Percentiles rank a stretch among this genome's conserved stretches.
These are phyloP conservation scores for Cryptococcus sp. DNA, from an alignment of 1,284 basidiomycete species.

Conservation along the genomic window DNA sequence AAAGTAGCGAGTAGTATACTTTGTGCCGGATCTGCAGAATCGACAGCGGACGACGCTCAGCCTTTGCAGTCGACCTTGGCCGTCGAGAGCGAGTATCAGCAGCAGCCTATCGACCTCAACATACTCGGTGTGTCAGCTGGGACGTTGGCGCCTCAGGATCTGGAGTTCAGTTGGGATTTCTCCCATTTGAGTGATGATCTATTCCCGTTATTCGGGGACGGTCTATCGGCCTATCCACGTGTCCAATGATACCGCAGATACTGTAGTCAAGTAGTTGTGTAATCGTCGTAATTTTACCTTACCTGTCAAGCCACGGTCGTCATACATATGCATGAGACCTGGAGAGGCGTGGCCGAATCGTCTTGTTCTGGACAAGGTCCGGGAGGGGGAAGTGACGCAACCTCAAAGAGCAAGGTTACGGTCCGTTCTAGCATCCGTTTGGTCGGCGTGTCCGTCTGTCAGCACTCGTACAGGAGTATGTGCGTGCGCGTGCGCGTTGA, in stretches of 20 bases:
- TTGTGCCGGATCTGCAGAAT: background rate
- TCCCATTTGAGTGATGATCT: slow-evolving; percentile 11
- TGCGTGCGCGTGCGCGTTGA: too few relatives aligned
- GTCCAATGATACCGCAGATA: background rate
- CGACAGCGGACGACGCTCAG: background rate
- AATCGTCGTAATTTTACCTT: too few relatives aligned
- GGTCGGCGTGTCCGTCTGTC: too few relatives aligned
- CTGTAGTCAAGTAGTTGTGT: too few relatives aligned
- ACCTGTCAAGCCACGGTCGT: too few relatives aligned
- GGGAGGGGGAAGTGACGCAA: too few relatives aligned
- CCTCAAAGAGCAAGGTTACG: too few relatives aligned
- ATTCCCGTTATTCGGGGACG: slow-evolving; percentile 10
- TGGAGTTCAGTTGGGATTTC: slow-evolving; percentile 20
- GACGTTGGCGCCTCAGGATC: slow-evolving; percentile 10
- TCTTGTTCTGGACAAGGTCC: too few relatives aligned
- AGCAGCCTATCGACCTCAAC: background rate
- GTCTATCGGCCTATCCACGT: background rate
- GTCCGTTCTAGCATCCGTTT: too few relatives aligned
- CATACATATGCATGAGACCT: too few relatives aligned
- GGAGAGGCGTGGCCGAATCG: too few relatives aligned
- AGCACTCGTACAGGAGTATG: too few relatives aligned
- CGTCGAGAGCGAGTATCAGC: background rate
- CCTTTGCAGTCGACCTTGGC: background rate
- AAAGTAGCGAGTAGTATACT: slow-evolving; percentile 8
- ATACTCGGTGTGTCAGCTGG: slow-evolving; percentile 1